Evolutionary conservation across 441 rosid genomes (phyloP), one percentile per base, ranked within the genome.

Genomic region (Populus trichocarpa): DNA sequence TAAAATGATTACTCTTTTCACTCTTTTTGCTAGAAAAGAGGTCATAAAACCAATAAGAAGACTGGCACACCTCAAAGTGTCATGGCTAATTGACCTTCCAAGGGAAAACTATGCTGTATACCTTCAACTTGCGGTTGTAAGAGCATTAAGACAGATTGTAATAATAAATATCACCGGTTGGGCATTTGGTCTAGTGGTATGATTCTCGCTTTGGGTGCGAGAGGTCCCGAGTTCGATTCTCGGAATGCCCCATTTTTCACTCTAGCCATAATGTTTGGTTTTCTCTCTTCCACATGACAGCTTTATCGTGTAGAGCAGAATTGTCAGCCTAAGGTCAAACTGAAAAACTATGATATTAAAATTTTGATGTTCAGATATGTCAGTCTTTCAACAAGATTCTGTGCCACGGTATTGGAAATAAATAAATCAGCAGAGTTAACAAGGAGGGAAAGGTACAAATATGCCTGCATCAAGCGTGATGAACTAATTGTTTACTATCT

Each of bases 151-250:
- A 33, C 1, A 36, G 40, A 0, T 35, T 22, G 11, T 2, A 12
- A 28, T 28, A 8, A 14, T 1, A 12, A 16, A 30, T 26, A 16
- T 13, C 35, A 66, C 20, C 16, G 9, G n/a, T 3, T 33, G 6
- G 87, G 88, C 84, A 78, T 86, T 84, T 86, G 88, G 86, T 85
- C 89, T 82, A 85, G 84, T 85, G 88, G 89, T 83, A 90, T 86
- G 90, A 86, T 87, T 88, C 86, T 86, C 83, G 87, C 89, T 87
- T 87, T 80, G 88, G 87, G 87, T 85, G 87, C 81, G 88, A 82
- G 86, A 88, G 86, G 86, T 84, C 82, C 80, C 84, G 81, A 82
- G 87, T 82, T 82, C 78, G 77, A 85, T 82, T 85, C 87, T 82
- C 84, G 83, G 79, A 82, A 81, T 75, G 83, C 83, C 81, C 70